Conservation (phyloP, 129 eudicot species). For the Logfia minima region DNA sequence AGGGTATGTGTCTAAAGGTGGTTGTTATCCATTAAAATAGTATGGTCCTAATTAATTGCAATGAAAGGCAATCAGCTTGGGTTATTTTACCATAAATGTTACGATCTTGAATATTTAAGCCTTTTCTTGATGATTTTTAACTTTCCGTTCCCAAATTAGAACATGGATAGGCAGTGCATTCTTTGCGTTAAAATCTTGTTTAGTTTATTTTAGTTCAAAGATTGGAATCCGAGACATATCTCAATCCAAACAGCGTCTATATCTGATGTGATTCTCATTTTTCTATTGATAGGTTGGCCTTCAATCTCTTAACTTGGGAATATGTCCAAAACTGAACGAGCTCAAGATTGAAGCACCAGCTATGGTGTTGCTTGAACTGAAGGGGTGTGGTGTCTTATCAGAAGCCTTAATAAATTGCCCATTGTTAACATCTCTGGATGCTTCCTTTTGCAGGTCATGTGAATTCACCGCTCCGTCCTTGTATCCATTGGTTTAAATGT, state of each 20-base stretch:
- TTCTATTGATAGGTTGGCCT: slow-evolving; percentile 73
- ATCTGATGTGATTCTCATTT: not conserved
- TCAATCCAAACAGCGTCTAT: not conserved
- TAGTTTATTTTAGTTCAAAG: not conserved
- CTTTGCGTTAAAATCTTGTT: not conserved
- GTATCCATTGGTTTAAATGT: slow-evolving; percentile 9
- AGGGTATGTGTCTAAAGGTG: not conserved
- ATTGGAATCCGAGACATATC: not conserved
- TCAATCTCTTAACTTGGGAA: slow-evolving; percentile 77
- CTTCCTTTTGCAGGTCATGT: slow-evolving; percentile 95
- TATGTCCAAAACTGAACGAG: slow-evolving; percentile 77
- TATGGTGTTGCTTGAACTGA: slow-evolving; percentile 90
- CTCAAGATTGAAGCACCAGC: slow-evolving; percentile 74
- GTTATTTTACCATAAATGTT: not conserved
- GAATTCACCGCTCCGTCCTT: not conserved
- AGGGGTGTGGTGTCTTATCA: slow-evolving; percentile 95
- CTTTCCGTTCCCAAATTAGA: not conserved
- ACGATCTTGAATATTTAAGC: not conserved
- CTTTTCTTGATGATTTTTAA: not conserved
- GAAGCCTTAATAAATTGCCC: slow-evolving; percentile 87
- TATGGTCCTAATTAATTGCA: not conserved
- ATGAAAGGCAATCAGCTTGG: not conserved
- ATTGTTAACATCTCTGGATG: slow-evolving; percentile 77
- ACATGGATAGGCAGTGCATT: not conserved
- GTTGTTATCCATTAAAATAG: not conserved